Conservation (phyloP, 148 eudicot genomes). For the Amaranthus hypochondriacus region DNA sequence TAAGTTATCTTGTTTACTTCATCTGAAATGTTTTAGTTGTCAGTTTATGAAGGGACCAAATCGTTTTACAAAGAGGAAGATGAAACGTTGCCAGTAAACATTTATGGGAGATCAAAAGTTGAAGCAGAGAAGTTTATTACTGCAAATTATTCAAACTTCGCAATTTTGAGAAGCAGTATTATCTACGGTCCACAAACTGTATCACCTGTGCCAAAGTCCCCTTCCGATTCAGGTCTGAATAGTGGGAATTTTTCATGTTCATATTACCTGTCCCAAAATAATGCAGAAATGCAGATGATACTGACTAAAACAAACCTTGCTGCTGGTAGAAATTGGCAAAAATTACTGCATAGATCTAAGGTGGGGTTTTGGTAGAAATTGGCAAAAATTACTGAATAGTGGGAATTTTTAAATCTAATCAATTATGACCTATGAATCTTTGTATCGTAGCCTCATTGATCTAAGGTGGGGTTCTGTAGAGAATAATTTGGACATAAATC, state of each 20-base stretch:
- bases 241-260: not conserved
- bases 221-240: constrained; percentile 84
- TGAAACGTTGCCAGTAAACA: constrained; percentile 67
- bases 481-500: not conserved
- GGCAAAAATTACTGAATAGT: no score
- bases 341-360: not conserved
- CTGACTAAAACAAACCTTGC: not conserved
- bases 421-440: not conserved
- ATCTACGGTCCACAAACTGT: constrained; percentile 80
- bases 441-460: not conserved
- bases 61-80: constrained; percentile 94
- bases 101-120: constrained; percentile 80
- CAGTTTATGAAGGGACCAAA: constrained; percentile 91
- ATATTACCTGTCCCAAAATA: not conserved
- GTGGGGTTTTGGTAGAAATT: no score
- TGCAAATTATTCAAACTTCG: constrained; percentile 59
- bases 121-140: constrained; percentile 72
- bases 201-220: constrained; percentile 82
- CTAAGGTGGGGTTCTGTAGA: not conserved
- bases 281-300: not conserved
- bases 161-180: constrained; percentile 91
- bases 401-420: no score
- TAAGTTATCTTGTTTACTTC: constrained; percentile 8
- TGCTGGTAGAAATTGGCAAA: not conserved
- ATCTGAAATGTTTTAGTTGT: constrained; percentile 19